Evolutionary conservation across 257 asterid genomes (phyloP).

Genomic region (Primulina tabacum): DNA sequence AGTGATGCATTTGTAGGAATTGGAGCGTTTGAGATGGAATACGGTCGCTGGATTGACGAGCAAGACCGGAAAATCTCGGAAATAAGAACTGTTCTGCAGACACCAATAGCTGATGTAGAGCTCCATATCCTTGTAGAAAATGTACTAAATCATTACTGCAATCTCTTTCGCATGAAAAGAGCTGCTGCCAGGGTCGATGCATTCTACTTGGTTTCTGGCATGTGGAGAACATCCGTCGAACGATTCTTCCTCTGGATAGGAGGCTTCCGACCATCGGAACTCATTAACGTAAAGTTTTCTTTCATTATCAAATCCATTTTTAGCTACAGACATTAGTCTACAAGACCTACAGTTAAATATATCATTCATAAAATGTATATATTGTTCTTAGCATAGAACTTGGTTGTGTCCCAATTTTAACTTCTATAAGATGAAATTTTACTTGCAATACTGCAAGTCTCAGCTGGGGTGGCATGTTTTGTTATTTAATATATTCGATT

Average conservation of each 20-base stretch:
- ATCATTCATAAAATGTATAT: too few relatives aligned
- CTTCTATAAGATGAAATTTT: too few relatives aligned
- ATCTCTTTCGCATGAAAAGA: conserved; percentile 71
- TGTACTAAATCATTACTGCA: conserved; percentile 60
- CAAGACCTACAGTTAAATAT: too few relatives aligned
- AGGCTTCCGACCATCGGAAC: conserved; percentile 90
- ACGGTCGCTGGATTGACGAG: conserved; percentile 72
- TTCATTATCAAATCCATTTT: neutral
- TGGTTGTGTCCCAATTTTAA: too few relatives aligned
- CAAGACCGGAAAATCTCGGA: conserved; percentile 59
- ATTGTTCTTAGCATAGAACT: too few relatives aligned
- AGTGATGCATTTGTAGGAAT: conserved; percentile 41
- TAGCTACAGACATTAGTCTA: too few relatives aligned
- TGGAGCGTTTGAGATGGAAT: conserved; percentile 73
- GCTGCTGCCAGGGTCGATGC: conserved; percentile 79
- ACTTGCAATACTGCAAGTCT: too few relatives aligned
- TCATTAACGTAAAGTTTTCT: conserved; percentile 52
- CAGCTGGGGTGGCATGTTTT: too few relatives aligned
- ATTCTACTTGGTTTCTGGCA: conserved; percentile 77
- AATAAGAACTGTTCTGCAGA: conserved; percentile 58
- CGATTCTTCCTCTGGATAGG: conserved; percentile 93
- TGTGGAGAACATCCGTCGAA: conserved; percentile 83
- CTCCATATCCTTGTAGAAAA: conserved; percentile 52
- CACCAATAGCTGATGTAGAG: conserved; percentile 50
- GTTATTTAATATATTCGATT: too few relatives aligned